Evolutionary conservation across 2,329 filamentous ascomycete genomes (phyloP), one percentile per base, ranked within the genome.

Genomic region (Orbilia javanica): DNA sequence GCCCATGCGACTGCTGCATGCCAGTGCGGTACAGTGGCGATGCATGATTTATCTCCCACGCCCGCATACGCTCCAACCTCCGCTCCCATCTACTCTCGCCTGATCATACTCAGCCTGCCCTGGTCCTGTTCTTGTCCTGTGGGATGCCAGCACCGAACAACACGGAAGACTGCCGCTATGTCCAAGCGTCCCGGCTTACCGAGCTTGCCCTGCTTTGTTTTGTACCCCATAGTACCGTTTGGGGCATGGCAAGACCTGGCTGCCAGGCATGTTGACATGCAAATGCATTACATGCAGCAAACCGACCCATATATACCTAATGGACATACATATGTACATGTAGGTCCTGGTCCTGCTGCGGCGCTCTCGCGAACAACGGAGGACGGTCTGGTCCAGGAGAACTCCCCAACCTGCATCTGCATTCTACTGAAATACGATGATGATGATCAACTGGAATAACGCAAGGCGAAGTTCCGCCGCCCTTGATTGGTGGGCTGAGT

Each of bases 81-180:
- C 18, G 15, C 39, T 44, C n/a, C 39, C 4, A 44, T 44, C 4
- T n/a, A 44, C 8, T 44, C 2, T 44, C 11, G 13, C 31, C 44
- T 25, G 4, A 13, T 31, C 20, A 11, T 6, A 2, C n/a, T 36
- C 52, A 31, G 50, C 52, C 13, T n/a, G 18, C 48, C 36, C 44
- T 39, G 27, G 34, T n/a, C 48, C 15, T 42, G 18, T 15, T n/a
- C 66, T 36, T 18, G 25, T 34, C 39, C 34, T 76, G 53, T 69
- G 53, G 64, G 36, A 76, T 71, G 62, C 60, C 74, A 78, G 68
- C 74, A 72, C 22, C 55, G 31, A 71, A 63, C 74, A 78, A 68
- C 74, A 48, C 74, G 74, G 67, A 62, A 78, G 20, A n/a, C 62
- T 68, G 44, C 74, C 67, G 62, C 60, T 48, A 53, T 52, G 74